phyloP scores from a whole-genome alignment of 768 basidiomycete species.

The Bullera alba region DNA sequence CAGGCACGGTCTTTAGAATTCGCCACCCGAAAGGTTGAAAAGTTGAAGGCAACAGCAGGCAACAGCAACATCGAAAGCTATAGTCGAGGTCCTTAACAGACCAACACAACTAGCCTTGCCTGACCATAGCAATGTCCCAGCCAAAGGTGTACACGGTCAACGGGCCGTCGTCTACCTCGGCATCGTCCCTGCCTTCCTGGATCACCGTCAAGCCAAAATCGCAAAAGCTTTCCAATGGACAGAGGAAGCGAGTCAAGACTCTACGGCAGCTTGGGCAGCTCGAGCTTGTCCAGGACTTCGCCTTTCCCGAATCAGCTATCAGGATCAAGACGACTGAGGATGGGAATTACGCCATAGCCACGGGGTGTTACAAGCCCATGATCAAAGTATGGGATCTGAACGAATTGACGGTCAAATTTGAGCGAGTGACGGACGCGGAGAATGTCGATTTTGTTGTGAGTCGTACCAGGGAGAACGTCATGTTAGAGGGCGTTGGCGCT shows the following conservation, averaged over 20 bases:
- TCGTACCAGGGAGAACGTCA: slow-evolving; percentile 33
- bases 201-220: slow-evolving; percentile 52
- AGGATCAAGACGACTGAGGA: slow-evolving; percentile 83
- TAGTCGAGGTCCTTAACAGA: no score
- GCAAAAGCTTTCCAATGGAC: slow-evolving; percentile 30
- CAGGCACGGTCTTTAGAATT: no score
- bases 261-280: slow-evolving; percentile 67
- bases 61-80: no score
- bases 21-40: no score
- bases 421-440: slow-evolving; percentile 90
- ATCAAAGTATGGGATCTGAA: slow-evolving; percentile 93
- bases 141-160: slow-evolving; percentile 90
- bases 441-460: slow-evolving; percentile 97
- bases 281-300: slow-evolving; percentile 90
- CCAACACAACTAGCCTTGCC: no score
- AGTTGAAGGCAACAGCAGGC: no score
- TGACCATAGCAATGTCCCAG: slow-evolving; percentile 29
- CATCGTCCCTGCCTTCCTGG: slow-evolving; percentile 92
- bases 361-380: slow-evolving; percentile 96
- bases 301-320: slow-evolving; percentile 94
- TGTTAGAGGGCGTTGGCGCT: neutral
- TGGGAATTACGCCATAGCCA: slow-evolving; percentile 85
- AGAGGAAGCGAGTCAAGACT: slow-evolving; percentile 41
- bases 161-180: slow-evolving; percentile 76
- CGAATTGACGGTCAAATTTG: slow-evolving; percentile 87